Evolutionary conservation across 2,329 filamentous ascomycete species (phyloP), one percentile per base, ranked within the genome.

Genomic region (Fusarium pininemorale): DNA sequence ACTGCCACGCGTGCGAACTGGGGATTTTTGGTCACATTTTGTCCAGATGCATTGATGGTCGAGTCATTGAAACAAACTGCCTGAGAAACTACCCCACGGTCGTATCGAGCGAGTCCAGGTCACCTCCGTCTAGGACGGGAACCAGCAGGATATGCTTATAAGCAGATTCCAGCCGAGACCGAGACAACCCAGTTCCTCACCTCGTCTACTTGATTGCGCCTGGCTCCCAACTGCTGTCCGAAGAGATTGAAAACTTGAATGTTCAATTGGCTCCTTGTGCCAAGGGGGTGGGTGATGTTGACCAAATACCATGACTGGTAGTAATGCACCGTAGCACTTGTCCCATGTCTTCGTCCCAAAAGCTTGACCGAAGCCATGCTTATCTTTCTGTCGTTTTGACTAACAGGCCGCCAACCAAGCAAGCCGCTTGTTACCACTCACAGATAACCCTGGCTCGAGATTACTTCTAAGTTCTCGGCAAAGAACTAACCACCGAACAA

Each of bases 1-100:
- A 68, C 70, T 74, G 74, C 72, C 75, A 78, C 68, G 65, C 75
- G 70, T 70, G 66, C 50, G 42, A 67, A 53, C 24, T 37, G n/a
- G 24, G 54, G 45, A 65, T 75, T 59, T 30, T 42, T 50, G 28
- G 50, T 64, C 39, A 66, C 24, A 30, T 60, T 62, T 38, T 64
- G 28, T 26, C 44, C 15, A 30, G 48, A 15, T 44, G 50, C 66
- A 69, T 56, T 63, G 32, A 50, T 35, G 50, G 26, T 45, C 41
- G 58, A 45, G 60, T 64, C 59, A 62, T 53, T 69, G 47, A 42
- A 58, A 41, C 37, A 26, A 63, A 62, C 41, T 72, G 58, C 48
- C 62, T 68, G 71, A 72, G 60, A 41, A 56, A 55, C 38, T 44
- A 54, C 48, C 47, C 59, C 39, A 61, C 50, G 35, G 55, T 65